Conservation (phyloP, 352 stramenopile genomes). For the Phytophthora pini region DNA sequence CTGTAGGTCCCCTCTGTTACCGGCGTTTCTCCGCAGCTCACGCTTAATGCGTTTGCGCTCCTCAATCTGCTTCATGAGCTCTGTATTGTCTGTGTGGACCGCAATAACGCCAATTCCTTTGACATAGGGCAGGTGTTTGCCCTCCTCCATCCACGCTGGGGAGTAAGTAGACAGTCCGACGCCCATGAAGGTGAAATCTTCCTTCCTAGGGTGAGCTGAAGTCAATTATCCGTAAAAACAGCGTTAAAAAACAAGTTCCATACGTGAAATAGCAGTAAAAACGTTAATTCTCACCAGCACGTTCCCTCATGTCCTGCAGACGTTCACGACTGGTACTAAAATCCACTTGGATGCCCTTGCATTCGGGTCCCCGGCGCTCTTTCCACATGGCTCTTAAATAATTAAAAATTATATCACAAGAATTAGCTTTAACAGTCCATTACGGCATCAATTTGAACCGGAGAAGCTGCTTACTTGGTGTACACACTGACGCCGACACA, state of each 20-base stretch:
- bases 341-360: conserved; percentile 60
- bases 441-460: neutral
- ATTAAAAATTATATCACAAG: conserved; percentile 1
- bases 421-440: neutral
- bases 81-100: conserved; percentile 48
- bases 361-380: conserved; percentile 51
- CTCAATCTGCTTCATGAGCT: conserved; percentile 69
- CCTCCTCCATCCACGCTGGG: conserved; percentile 61
- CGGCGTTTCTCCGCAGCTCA: conserved; percentile 45
- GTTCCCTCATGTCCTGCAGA: conserved; percentile 53
- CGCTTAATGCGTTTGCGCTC: conserved; percentile 71
- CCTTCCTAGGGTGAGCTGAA: conserved; percentile 45
- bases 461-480: conserved; percentile 51
- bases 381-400: conserved; percentile 61
- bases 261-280: neutral
- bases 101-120: conserved; percentile 61
- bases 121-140: conserved; percentile 60
- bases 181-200: conserved; percentile 69
- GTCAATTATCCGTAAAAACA: conserved; percentile 11
- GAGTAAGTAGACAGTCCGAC: conserved; percentile 74
- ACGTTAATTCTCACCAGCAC: conserved; percentile 39
- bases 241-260: conserved; percentile 9
- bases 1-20: conserved; percentile 42
- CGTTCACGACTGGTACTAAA: conserved; percentile 45
- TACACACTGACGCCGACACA: conserved; percentile 74